Evolutionary conservation across 495 filamentous ascomycete species (phyloP).

Genomic region (Rusavskia elegans): DNA sequence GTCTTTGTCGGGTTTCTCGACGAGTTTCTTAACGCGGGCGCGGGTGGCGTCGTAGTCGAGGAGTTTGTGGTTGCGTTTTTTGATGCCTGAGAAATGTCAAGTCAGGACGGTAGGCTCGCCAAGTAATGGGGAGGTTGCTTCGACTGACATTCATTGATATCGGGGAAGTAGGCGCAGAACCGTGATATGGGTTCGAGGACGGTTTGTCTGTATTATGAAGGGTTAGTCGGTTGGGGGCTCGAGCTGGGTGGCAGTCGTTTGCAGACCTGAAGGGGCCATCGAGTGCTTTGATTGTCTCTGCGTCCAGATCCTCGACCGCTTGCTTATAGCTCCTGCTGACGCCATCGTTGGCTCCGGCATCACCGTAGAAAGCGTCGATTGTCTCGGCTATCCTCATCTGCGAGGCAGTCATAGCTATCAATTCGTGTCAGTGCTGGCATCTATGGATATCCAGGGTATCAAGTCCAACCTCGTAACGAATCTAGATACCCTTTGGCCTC

Average conservation of each 20-base stretch:
- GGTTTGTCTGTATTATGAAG: conserved; percentile 46
- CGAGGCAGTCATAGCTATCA: conserved; percentile 86
- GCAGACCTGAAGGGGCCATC: conserved; percentile 85
- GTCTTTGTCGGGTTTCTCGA: conserved; percentile 98
- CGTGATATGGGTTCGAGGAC: conserved; percentile 87
- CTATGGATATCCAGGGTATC: background rate
- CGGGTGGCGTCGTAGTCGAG: conserved; percentile 95
- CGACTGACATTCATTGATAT: conserved; percentile 86
- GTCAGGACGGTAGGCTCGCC: background rate
- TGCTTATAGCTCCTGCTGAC: conserved; percentile 95
- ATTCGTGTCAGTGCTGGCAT: background rate
- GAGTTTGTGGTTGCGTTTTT: conserved; percentile 94
- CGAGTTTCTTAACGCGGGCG: conserved; percentile 87
- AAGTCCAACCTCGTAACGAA: conserved; percentile 61
- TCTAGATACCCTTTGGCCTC: conserved; percentile 97
- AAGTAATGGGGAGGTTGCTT: background rate
- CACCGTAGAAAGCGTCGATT: conserved; percentile 97
- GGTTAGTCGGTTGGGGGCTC: background rate
- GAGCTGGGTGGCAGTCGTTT: background rate
- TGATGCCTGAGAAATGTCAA: conserved; percentile 50
- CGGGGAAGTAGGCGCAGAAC: conserved; percentile 97
- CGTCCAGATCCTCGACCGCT: conserved; percentile 90
- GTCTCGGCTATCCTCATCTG: conserved; percentile 99
- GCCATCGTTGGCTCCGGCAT: conserved; percentile 84
- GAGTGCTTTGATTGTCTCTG: conserved; percentile 93